phyloP scores from a whole-genome alignment of 2,329 filamentous ascomycete genomes.

The Thermomyces lanuginosus region DNA sequence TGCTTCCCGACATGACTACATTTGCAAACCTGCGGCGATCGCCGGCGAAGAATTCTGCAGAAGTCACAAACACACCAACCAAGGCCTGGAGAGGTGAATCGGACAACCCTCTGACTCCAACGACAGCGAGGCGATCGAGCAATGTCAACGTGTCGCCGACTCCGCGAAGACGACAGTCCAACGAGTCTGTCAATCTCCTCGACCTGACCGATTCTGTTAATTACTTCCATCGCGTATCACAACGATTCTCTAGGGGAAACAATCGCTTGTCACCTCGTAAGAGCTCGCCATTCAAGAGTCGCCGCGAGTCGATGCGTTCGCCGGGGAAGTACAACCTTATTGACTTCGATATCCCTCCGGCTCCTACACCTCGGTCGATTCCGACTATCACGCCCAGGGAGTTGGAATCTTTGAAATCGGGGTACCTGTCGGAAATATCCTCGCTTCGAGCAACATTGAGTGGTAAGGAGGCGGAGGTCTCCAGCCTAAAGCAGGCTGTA shows the following conservation, averaged over 20 bases:
- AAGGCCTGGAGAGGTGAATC: no score
- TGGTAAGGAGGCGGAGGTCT: conserved; percentile 83
- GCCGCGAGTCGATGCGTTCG: conserved; percentile 19
- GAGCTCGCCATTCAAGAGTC: conserved; percentile 27
- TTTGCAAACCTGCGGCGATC: conserved; percentile 54
- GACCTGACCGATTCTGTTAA: conserved; percentile 76
- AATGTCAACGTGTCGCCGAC: conserved; percentile 27
- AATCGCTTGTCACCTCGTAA: conserved; percentile 21
- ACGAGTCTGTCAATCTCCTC: conserved; percentile 59
- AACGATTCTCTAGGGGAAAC: conserved; percentile 29
- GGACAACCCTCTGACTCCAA: no score
- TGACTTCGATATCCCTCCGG: conserved; percentile 85
- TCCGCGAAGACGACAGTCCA: conserved; percentile 34
- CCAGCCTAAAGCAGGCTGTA: conserved; percentile 72
- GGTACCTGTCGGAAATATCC: conserved; percentile 81
- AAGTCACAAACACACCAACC: no score
- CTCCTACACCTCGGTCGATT: conserved; percentile 79
- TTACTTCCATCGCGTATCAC: conserved; percentile 31
- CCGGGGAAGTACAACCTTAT: conserved; percentile 51
- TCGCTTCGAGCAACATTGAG: conserved; percentile 82
- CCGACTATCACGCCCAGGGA: conserved; percentile 84
- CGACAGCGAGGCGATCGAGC: conserved; percentile 23
- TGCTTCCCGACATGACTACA: conserved; percentile 71
- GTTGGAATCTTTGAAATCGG: conserved; percentile 79
- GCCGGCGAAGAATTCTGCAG: conserved; percentile 34